These are phyloP conservation scores for Penicillium corylophilum DNA, from an alignment of 2,329 filamentous ascomycete species.

Conservation along the genomic window DNA sequence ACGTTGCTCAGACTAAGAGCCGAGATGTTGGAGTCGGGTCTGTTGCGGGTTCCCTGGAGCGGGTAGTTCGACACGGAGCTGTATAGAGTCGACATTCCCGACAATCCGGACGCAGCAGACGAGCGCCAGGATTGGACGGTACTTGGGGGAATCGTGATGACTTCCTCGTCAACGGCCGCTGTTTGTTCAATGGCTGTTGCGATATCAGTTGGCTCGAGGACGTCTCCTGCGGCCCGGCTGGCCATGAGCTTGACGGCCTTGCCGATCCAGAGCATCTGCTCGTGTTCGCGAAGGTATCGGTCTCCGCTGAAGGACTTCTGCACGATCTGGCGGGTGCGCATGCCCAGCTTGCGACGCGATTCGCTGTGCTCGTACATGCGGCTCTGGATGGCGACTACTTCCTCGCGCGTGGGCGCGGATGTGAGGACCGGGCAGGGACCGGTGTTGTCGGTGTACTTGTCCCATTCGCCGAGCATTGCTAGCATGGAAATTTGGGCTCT, in stretches of 20 bases:
- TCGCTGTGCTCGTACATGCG: conserved; percentile 62
- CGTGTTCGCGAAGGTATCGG: conserved; percentile 61
- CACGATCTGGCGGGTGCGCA: conserved; percentile 59
- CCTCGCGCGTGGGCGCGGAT: conserved; percentile 49
- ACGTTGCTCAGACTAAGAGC: conserved; percentile 30
- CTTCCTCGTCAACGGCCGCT: conserved; percentile 33
- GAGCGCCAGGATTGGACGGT: conserved; percentile 39
- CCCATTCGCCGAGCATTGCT: conserved; percentile 62
- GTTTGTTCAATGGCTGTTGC: conserved; percentile 26
- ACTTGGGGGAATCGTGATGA: conserved; percentile 36
- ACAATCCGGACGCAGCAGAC: conserved; percentile 32
- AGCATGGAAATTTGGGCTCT: conserved; percentile 63
- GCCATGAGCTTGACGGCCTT: conserved; percentile 39
- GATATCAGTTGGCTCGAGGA: conserved; percentile 27
- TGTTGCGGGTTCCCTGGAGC: conserved; percentile 13
- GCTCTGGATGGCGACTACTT: conserved; percentile 54
- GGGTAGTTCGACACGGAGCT: conserved; percentile 23
- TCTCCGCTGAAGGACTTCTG: conserved; percentile 60
- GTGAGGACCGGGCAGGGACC: conserved; percentile 45
- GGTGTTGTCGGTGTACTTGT: conserved; percentile 56
- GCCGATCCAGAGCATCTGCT: conserved; percentile 59
- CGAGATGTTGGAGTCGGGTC: conserved; percentile 28
- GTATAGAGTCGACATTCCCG: conserved; percentile 33
- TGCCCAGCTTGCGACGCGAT: conserved; percentile 57
- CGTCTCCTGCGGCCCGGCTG: conserved; percentile 22